Percentiles rank a stretch among this genome's conserved stretches.
Conservation (phyloP, 73 alveolate genomes). For the Uronychia setigera region DNA sequence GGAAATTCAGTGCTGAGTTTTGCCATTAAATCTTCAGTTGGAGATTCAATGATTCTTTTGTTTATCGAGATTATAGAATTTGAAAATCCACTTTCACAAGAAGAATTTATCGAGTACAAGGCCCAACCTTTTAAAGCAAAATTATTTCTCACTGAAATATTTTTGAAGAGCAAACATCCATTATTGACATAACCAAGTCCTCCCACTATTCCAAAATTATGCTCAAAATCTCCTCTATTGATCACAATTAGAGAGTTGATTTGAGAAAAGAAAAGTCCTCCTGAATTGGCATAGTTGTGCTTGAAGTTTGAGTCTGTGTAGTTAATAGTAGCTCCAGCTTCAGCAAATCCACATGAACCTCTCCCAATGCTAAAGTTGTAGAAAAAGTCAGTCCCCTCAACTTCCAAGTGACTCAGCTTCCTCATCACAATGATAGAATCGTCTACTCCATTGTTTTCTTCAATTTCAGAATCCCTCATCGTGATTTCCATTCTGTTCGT, state of each 20-base stretch:
- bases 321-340: neutral
- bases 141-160: neutral
- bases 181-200: neutral
- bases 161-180: neutral
- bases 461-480: neutral
- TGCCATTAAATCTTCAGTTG: neutral
- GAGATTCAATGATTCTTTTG: neutral
- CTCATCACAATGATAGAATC: neutral
- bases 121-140: neutral
- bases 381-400: neutral
- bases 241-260: neutral
- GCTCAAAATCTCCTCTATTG: neutral
- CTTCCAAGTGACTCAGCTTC: neutral
- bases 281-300: neutral
- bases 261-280: neutral
- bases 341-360: neutral
- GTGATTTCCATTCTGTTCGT: neutral
- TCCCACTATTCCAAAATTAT: neutral
- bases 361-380: neutral
- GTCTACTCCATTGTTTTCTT: neutral
- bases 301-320: neutral
- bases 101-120: neutral
- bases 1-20: neutral
- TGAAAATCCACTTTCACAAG: neutral
- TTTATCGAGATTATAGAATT: neutral